phyloP scores from a whole-genome alignment of 139 green algal species.

The Haematococcus lacustris region DNA sequence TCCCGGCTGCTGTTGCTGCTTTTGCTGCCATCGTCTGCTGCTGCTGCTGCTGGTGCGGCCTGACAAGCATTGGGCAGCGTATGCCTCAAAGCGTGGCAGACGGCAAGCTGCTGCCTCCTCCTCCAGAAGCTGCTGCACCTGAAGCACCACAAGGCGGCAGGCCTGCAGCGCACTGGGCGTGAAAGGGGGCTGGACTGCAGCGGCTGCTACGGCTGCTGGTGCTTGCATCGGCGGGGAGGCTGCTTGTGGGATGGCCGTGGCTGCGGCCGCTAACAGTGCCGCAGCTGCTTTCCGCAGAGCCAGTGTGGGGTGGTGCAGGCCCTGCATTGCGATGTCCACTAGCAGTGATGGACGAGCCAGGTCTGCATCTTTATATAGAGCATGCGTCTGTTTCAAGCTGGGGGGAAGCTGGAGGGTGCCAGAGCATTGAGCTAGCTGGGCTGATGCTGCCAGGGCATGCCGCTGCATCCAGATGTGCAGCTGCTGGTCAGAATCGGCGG shows the following conservation, averaged over 20 bases:
- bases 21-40: no score
- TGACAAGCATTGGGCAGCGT: no score
- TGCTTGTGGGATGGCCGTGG: neutral
- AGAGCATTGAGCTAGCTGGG: neutral
- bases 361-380: no score
- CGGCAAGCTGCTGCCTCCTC: neutral
- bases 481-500: neutral
- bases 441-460: neutral
- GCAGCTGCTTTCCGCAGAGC: slow-evolving; percentile 7
- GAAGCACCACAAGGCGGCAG: no score
- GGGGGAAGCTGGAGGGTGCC: neutral
- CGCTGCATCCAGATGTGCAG: neutral
- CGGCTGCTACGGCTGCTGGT: neutral
- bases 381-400: no score
- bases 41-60: no score
- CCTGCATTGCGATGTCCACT: slow-evolving; percentile 1
- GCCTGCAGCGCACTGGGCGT: no score
- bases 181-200: no score
- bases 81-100: slow-evolving; percentile 1
- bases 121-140: neutral
- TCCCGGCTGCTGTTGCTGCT: no score
- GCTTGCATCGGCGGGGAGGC: neutral
- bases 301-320: slow-evolving; percentile 5
- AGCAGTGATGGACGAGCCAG: no score
- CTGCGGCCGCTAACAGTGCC: slow-evolving; percentile 1